Conservation (phyloP, 2,329 filamentous ascomycete genomes). For the Colletotrichum musicola region DNA sequence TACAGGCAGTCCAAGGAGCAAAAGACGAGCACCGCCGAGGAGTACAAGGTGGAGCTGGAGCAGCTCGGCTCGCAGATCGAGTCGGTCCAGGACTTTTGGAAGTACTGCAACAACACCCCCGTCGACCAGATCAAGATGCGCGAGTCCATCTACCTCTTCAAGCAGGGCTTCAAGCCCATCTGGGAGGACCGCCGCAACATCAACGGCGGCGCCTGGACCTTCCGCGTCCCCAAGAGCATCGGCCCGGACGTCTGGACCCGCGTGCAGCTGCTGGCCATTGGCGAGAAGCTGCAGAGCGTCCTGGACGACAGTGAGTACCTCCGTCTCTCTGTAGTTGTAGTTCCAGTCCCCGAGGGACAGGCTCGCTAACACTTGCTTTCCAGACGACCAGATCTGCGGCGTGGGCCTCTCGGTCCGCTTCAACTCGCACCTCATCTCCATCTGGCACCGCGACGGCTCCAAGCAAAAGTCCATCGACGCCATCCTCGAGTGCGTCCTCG, state of each 20-base stretch:
- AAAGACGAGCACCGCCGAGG: conserved; percentile 50
- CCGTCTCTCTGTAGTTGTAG: background rate
- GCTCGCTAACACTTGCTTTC: conserved; percentile 7
- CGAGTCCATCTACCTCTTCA: conserved; percentile 84
- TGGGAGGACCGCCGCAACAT: conserved; percentile 92
- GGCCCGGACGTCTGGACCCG: conserved; percentile 84
- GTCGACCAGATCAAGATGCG: conserved; percentile 81
- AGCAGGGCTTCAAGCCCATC: conserved; percentile 79
- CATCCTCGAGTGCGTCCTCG: conserved; percentile 79
- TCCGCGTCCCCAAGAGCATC: conserved; percentile 83
- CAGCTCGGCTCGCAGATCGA: conserved; percentile 76
- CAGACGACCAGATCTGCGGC: conserved; percentile 89
- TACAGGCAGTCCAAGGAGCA: conserved; percentile 60
- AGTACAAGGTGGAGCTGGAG: conserved; percentile 69
- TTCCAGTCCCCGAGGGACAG: background rate
- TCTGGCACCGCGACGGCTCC: conserved; percentile 92
- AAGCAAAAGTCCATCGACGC: conserved; percentile 83
- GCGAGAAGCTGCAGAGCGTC: conserved; percentile 81
- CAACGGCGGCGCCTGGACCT: conserved; percentile 90
- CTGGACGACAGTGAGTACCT: conserved; percentile 74
- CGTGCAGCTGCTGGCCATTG: conserved; percentile 84
- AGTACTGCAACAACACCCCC: conserved; percentile 85
- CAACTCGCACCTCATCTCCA: conserved; percentile 87
- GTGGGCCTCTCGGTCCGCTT: conserved; percentile 89
- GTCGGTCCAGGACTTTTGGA: conserved; percentile 87